phyloP scores from a whole-genome alignment of 768 basidiomycete species.

The Rhizopogon vesiculosus region DNA sequence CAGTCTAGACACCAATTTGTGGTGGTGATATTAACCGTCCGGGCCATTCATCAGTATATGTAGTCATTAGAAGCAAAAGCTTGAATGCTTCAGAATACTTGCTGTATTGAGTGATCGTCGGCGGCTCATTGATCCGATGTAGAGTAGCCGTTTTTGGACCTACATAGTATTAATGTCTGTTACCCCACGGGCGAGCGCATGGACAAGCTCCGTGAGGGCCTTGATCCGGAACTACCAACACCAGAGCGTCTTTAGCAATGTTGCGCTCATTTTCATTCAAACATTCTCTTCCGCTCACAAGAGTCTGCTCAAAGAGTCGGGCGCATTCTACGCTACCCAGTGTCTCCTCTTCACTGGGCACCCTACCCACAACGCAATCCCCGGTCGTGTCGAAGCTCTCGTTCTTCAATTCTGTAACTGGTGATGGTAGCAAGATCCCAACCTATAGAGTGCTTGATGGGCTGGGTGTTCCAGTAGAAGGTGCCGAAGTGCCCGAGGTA shows the following conservation, averaged over 20 bases:
- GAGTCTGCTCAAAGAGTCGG: slow-evolving; percentile 9
- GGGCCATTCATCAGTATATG: no score
- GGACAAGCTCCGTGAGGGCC: background rate
- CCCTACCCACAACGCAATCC: slow-evolving; percentile 42
- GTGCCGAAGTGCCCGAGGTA: slow-evolving; percentile 74
- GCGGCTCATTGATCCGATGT: no score
- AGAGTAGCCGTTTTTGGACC: background rate
- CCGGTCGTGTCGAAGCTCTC: slow-evolving; percentile 65
- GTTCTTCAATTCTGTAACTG: slow-evolving; percentile 78
- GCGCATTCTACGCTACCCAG: slow-evolving; percentile 6
- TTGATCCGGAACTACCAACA: background rate
- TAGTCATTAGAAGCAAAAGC: no score
- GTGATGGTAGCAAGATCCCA: slow-evolving; percentile 62
- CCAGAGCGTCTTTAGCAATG: slow-evolving; percentile 5
- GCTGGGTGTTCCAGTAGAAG: slow-evolving; percentile 65
- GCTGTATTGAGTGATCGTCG: no score
- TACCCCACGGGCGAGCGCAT: background rate
- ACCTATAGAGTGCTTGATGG: slow-evolving; percentile 87
- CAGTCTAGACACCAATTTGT: no score
- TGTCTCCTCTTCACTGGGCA: slow-evolving; percentile 9
- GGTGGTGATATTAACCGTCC: no score
- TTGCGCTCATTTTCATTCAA: slow-evolving; percentile 6
- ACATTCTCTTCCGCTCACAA: background rate
- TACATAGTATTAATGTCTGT: no score
- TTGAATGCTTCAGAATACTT: no score